A percentile compares a stretch with the other conserved stretches of the same genome.
These are phyloP conservation scores for Wickerhamia fluorescens DNA, from an alignment of 805 yeast genomes.

Conservation along the genomic window DNA sequence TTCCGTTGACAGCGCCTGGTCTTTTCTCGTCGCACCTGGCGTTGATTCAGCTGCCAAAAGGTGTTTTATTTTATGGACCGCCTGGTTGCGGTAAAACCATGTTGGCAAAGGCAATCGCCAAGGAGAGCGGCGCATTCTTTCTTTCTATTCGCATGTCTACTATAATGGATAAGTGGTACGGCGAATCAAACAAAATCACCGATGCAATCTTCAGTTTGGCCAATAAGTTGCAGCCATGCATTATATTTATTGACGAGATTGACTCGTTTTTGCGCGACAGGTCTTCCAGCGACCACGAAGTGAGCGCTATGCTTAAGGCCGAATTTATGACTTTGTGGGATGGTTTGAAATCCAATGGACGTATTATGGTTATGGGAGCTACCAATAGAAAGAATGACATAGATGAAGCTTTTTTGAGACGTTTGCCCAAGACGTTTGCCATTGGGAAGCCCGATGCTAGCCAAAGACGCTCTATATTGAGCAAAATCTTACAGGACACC, in stretches of 20 bases:
- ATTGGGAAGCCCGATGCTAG: slow-evolving; percentile 61
- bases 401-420: slow-evolving; percentile 84
- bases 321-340: slow-evolving; percentile 99
- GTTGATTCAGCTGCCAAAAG: slow-evolving; percentile 85
- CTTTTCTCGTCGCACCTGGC: slow-evolving; percentile 60
- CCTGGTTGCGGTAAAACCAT: slow-evolving; percentile 98
- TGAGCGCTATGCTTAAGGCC: slow-evolving; percentile 89
- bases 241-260: slow-evolving; percentile 91
- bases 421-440: slow-evolving; percentile 87
- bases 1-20: slow-evolving; percentile 73
- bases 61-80: slow-evolving; percentile 88
- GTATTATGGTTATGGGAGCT: slow-evolving; percentile 87
- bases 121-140: slow-evolving; percentile 87
- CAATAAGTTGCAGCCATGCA: slow-evolving; percentile 85
- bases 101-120: slow-evolving; percentile 93
- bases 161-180: slow-evolving; percentile 96
- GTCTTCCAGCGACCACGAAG: slow-evolving; percentile 81
- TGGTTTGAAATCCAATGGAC: slow-evolving; percentile 71
- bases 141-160: slow-evolving; percentile 88
- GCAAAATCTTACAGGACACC: slow-evolving; percentile 62
- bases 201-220: slow-evolving; percentile 92
- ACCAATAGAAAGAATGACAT: slow-evolving; percentile 90
- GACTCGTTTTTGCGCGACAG: slow-evolving; percentile 91
- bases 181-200: slow-evolving; percentile 89
- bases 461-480: slow-evolving; percentile 66